These are phyloP conservation scores for Clonostachys byssicola DNA, from an alignment of 2,329 filamentous ascomycete genomes.

Conservation along the genomic window DNA sequence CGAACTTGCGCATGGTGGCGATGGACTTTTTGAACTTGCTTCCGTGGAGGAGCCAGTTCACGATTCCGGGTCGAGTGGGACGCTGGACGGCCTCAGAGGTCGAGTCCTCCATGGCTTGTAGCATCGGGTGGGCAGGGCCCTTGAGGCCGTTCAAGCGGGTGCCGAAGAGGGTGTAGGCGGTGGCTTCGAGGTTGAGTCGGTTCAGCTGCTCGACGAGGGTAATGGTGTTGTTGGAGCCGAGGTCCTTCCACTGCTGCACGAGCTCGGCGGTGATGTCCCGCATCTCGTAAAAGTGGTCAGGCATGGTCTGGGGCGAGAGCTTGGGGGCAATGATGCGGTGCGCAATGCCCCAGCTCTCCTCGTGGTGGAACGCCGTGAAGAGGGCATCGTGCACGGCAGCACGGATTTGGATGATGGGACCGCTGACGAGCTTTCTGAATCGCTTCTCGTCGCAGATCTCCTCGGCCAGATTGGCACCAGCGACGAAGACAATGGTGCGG, in stretches of 20 bases:
- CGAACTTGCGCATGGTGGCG: conserved; percentile 48
- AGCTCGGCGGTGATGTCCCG: conserved; percentile 43
- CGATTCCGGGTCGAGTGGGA: conserved; percentile 41
- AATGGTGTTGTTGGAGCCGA: conserved; percentile 30
- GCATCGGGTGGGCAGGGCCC: conserved; percentile 40
- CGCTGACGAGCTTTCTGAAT: conserved; percentile 50
- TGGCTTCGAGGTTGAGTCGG: conserved; percentile 46
- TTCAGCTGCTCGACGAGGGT: conserved; percentile 44
- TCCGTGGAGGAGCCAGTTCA: conserved; percentile 49
- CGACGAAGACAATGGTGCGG: conserved; percentile 35
- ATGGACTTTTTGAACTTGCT: conserved; percentile 50
- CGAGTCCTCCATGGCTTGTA: conserved; percentile 49
- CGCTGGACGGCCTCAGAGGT: conserved; percentile 53
- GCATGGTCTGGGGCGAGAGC: conserved; percentile 25
- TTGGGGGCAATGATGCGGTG: conserved; percentile 48
- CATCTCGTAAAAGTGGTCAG: conserved; percentile 39
- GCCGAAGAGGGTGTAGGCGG: conserved; percentile 44
- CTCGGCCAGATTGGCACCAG: conserved; percentile 39
- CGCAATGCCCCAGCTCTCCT: conserved; percentile 42
- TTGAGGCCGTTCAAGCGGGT: conserved; percentile 41
- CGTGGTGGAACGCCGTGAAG: conserved; percentile 46
- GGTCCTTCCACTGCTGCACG: conserved; percentile 40
- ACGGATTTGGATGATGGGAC: conserved; percentile 47
- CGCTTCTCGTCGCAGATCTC: conserved; percentile 49
- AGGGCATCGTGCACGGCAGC: conserved; percentile 43